These are phyloP conservation scores for Pezicula carpinea DNA, from an alignment of 2,329 filamentous ascomycete species.

Conservation along the genomic window DNA sequence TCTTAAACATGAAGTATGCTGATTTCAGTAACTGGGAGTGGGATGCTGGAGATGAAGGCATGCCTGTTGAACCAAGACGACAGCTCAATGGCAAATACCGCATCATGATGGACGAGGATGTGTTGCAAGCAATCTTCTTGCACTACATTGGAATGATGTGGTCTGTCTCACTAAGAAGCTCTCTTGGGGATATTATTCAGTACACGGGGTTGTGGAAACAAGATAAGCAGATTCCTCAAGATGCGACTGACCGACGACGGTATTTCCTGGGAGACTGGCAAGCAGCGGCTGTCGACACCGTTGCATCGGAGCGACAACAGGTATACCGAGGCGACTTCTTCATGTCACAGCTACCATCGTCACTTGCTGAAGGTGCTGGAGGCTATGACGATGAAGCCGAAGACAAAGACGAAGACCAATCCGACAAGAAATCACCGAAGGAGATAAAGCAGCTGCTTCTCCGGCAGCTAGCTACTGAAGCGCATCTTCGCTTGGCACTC, in stretches of 20 bases:
- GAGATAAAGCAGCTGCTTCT: slow-evolving; percentile 51
- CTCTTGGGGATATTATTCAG: slow-evolving; percentile 22
- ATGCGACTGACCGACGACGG: slow-evolving; percentile 1
- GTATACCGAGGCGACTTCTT: slow-evolving; percentile 44
- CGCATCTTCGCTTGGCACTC: slow-evolving; percentile 42
- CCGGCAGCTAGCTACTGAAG: slow-evolving; percentile 48
- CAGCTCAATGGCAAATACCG: slow-evolving; percentile 54
- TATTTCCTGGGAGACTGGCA: slow-evolving; percentile 5
- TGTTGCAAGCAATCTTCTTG: slow-evolving; percentile 47
- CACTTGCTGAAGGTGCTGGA: slow-evolving; percentile 30
- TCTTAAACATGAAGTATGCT: slow-evolving; percentile 49
- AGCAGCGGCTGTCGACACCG: background rate
- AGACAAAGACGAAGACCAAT: slow-evolving; percentile 21
- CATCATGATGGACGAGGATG: slow-evolving; percentile 53
- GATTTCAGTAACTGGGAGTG: slow-evolving; percentile 46
- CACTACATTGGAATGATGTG: slow-evolving; percentile 47
- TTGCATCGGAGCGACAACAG: slow-evolving; percentile 14
- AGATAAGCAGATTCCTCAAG: background rate
- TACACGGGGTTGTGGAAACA: slow-evolving; percentile 6
- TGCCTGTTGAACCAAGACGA: slow-evolving; percentile 44
- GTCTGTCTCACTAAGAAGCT: slow-evolving; percentile 37
- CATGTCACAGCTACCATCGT: slow-evolving; percentile 46
- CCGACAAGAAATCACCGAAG: slow-evolving; percentile 35
- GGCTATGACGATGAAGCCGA: slow-evolving; percentile 33
- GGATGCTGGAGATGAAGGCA: slow-evolving; percentile 29